Base-by-base conservation (phyloP, 2,329 filamentous ascomycete species). In the Pezicula neosporulosa region DNA sequence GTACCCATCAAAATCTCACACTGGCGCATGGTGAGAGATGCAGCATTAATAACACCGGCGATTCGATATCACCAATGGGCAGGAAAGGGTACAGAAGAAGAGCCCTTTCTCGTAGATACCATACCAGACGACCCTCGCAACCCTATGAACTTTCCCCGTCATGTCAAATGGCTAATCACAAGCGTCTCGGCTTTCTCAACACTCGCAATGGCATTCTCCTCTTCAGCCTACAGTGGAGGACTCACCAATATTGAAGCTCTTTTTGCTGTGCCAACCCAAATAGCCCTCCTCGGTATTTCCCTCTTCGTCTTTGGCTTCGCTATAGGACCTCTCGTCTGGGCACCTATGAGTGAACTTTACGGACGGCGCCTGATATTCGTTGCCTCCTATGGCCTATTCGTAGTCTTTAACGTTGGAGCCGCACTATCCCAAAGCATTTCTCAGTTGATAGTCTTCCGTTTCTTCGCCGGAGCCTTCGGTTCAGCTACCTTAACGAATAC, bases 381-480 rank as follows among this genome's bases (percentile, higher is more conserved):
- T 57, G 63, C 71, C 48, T 82, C 80, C 10, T 83, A 82, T 59
- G 65, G 75, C 52, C 72, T 72, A n/a, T 72, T 86, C 50, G 80
- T 78, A 1, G 76, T 75, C 2, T 87, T 87, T 64, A 85, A 80
- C 58, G 80, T 77, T 24, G 83, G 74, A 5, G 74, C 72, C 16
- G 78, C 80, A 1, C 81, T 77, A 9, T 71, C 78, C 0, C 70
- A 78, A 51, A 82, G 77, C 56, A 80, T 83, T 55, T 71, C 69
- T 44, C 78, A 78, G 2, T 69, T 89, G 4, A 69, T 88, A 36
- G 73, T 86, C 16, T 72, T 87, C 38, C 80, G 85, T 38, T 87
- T 87, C 70, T 80, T 87, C 50, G 78, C 78, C 5, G 81, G 82
- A 43, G 68, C 79, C 8, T 84, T 83, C 60, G 82, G 81, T 13